A percentile compares a stretch with the other conserved stretches of the same genome.
Evolutionary conservation across 768 basidiomycete genomes (phyloP).

Genomic region (Calocybe cyanea): DNA sequence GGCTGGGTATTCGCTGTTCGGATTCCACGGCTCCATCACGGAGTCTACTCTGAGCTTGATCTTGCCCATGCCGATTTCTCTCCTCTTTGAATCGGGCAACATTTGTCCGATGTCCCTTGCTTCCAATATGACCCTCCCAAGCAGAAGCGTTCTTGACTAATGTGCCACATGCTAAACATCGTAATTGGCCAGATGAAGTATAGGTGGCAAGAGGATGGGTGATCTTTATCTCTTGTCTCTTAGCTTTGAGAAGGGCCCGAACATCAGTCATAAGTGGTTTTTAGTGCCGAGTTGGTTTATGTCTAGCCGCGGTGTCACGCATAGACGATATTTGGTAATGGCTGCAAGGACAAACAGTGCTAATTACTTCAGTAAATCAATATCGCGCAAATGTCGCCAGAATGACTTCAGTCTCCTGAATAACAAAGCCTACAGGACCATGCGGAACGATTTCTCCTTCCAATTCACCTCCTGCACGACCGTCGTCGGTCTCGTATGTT

Average conservation of each 20-base stretch:
- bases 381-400: conserved; percentile 35
- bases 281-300: too few relatives aligned
- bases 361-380: too few relatives aligned
- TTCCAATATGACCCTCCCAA: conserved; percentile 87
- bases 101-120: conserved; percentile 72
- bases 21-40: conserved; percentile 21
- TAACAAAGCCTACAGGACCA: conserved; percentile 36
- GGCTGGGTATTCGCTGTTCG: conserved; percentile 7
- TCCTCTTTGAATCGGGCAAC: conserved; percentile 57
- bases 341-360: too few relatives aligned
- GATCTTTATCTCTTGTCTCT: conserved; percentile 70
- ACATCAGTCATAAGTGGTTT: conserved; percentile 62
- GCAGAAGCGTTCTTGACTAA: conserved; percentile 71
- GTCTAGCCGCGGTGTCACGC: too few relatives aligned
- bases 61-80: conserved; percentile 37
- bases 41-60: conserved; percentile 23
- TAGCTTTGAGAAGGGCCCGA: conserved; percentile 79
- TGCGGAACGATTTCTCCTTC: conserved; percentile 26
- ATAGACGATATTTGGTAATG: too few relatives aligned
- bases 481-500: conserved; percentile 49
- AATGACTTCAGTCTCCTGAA: conserved; percentile 46
- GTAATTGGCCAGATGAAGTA: conserved; percentile 58
- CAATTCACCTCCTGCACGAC: conserved; percentile 33
- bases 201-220: conserved; percentile 74
- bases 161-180: conserved; percentile 61